Conservation (phyloP, 805 yeast species). For the Yamadazyma philogaea region DNA sequence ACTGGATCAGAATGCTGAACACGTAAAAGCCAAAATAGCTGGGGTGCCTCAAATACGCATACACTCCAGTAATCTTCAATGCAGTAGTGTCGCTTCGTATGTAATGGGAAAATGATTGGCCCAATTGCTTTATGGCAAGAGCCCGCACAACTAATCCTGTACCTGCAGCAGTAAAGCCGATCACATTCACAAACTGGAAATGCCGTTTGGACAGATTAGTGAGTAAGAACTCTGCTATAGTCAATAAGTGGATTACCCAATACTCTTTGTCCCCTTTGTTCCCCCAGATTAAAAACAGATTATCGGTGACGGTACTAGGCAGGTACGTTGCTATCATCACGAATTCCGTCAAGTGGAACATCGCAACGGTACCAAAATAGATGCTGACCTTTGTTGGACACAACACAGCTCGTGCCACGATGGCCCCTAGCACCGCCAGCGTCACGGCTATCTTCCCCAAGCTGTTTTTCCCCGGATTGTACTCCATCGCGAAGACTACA, state of each 20-base stretch:
- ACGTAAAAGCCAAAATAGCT: slow-evolving; percentile 37
- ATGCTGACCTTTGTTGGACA: slow-evolving; percentile 1
- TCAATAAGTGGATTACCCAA: slow-evolving; percentile 26
- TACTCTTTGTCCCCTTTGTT: slow-evolving; percentile 32
- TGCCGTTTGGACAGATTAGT: not conserved
- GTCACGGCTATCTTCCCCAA: not conserved
- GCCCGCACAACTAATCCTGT: slow-evolving; percentile 27
- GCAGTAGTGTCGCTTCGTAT: slow-evolving; percentile 19
- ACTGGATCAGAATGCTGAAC: slow-evolving; percentile 31
- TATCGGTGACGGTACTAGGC: slow-evolving; percentile 21
- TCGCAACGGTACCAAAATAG: not conserved
- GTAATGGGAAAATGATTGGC: slow-evolving; percentile 34
- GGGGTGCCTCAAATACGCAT: slow-evolving; percentile 32
- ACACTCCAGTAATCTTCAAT: slow-evolving; percentile 34
- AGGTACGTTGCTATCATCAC: slow-evolving; percentile 23
- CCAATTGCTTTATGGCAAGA: slow-evolving; percentile 32
- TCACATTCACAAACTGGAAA: not conserved
- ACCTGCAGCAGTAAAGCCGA: slow-evolving; percentile 18
- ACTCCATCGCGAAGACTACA: not conserved
- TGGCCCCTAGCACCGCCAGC: slow-evolving; percentile 17
- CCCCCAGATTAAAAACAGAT: slow-evolving; percentile 34
- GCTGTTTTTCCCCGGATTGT: not conserved
- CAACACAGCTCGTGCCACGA: slow-evolving; percentile 11
- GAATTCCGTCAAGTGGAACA: slow-evolving; percentile 25
- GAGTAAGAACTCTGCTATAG: slow-evolving; percentile 7